phyloP scores from a whole-genome alignment of 2,329 filamentous ascomycete species.

The Colletotrichum cordylinicola region DNA sequence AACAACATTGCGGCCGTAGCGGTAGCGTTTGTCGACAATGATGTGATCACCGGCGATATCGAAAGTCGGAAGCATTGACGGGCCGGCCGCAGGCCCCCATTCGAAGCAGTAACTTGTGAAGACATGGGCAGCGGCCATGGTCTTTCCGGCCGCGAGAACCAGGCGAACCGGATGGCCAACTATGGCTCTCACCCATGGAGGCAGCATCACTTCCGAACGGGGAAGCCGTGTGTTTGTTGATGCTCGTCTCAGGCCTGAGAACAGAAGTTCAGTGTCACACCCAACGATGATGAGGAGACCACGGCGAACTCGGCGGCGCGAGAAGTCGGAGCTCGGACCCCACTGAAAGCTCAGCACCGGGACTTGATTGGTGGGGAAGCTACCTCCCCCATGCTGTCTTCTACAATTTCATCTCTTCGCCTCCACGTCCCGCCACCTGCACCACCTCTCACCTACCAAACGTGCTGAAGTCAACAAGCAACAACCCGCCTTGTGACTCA shows the following conservation, averaged over 20 bases:
- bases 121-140: conserved; percentile 55
- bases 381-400: background rate
- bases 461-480: background rate
- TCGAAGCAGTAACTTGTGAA: conserved; percentile 65
- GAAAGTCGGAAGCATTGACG: conserved; percentile 91
- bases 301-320: background rate
- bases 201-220: background rate
- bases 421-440: background rate
- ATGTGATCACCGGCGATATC: conserved; percentile 70
- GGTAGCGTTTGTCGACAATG: conserved; percentile 70
- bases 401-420: background rate
- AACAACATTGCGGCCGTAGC: conserved; percentile 66
- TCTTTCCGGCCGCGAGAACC: conserved; percentile 50
- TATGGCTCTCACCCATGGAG: background rate
- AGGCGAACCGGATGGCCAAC: conserved; percentile 38
- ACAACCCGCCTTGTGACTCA: background rate
- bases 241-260: background rate
- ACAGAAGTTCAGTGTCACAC: background rate
- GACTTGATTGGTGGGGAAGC: conserved; percentile 11
- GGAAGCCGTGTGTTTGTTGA: background rate
- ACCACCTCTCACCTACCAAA: background rate
- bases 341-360: conserved; percentile 7
- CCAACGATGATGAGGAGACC: background rate
- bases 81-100: conserved; percentile 66
- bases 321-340: conserved; percentile 15